Conservation (phyloP, 2,329 filamentous ascomycete species). For the Colletotrichum sublineola region DNA sequence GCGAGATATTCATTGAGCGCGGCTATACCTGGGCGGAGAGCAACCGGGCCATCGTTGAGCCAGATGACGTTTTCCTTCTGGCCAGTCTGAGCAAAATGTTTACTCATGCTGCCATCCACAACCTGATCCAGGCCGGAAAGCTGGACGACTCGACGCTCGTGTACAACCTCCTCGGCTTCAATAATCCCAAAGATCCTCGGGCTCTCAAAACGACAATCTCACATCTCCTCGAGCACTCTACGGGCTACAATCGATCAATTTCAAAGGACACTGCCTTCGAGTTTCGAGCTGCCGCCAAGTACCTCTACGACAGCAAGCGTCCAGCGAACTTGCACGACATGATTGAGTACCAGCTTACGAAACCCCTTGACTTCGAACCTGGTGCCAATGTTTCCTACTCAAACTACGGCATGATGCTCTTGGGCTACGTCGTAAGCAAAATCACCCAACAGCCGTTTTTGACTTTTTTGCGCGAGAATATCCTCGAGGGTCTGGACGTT, state of each 20-base stretch:
- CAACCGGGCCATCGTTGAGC: conserved; percentile 31
- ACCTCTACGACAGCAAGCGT: conserved; percentile 19
- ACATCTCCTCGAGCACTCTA: conserved; percentile 32
- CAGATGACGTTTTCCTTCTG: conserved; percentile 39
- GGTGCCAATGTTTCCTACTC: conserved; percentile 27
- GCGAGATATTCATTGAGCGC: conserved; percentile 33
- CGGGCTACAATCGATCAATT: conserved; percentile 32
- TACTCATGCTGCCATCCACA: conserved; percentile 36
- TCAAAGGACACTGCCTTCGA: conserved; percentile 30
- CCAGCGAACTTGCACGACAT: conserved; percentile 40
- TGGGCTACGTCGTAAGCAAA: conserved; percentile 41
- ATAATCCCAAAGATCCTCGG: conserved; percentile 25
- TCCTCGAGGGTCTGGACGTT: conserved; percentile 38
- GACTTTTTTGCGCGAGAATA: conserved; percentile 26
- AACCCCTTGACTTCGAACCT: conserved; percentile 37
- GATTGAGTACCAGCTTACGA: conserved; percentile 41
- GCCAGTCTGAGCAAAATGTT: conserved; percentile 44
- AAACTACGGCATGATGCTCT: conserved; percentile 40
- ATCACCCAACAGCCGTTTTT: conserved; percentile 33
- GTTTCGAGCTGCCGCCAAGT: conserved; percentile 34
- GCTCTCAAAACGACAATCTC: conserved; percentile 38
- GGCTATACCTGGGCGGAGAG: conserved; percentile 42
- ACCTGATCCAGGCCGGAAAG: conserved; percentile 34
- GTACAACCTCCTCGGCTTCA: conserved; percentile 34
- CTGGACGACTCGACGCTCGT: conserved; percentile 25